A percentile compares a stretch with the other conserved stretches of the same genome.
phyloP scores from a whole-genome alignment of 148 eudicot genomes.

The Nepenthes mirabilis region DNA sequence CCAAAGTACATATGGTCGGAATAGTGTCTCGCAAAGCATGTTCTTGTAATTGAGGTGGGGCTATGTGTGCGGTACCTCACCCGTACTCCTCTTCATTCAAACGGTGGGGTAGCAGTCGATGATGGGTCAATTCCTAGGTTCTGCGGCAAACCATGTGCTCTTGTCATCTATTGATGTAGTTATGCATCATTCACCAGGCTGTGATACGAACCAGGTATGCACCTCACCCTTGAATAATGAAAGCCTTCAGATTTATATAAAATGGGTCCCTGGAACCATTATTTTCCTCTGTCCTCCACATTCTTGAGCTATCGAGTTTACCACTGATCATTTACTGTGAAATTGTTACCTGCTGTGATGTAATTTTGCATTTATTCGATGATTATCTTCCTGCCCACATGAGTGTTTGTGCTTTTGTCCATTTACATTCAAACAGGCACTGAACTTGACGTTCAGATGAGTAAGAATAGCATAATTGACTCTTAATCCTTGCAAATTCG shows the following conservation, averaged over 20 bases:
- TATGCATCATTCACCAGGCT: neutral
- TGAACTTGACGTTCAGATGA: too few species aligned
- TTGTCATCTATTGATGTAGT: neutral
- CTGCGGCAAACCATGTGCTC: neutral
- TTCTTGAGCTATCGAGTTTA: neutral
- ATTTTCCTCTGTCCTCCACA: neutral
- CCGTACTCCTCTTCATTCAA: slow-evolving; percentile 3
- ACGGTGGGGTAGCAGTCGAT: neutral
- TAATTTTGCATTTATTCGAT: neutral
- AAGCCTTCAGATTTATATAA: too few species aligned
- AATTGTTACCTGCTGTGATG: neutral
- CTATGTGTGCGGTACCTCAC: neutral
- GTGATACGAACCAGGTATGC: neutral
- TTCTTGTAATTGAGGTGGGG: slow-evolving; percentile 2
- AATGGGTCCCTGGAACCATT: neutral
- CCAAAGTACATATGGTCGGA: too few species aligned
- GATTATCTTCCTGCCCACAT: neutral
- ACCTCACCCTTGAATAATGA: too few species aligned
- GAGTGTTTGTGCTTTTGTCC: neutral
- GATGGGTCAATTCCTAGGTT: neutral
- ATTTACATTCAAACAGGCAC: too few species aligned
- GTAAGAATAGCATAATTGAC: too few species aligned
- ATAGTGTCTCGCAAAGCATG: neutral
- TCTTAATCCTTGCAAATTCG: too few species aligned
- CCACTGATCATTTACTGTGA: too few species aligned